phyloP scores from a whole-genome alignment of 192 early-diverging fungal species.

The Lunasporangiospora selenospora region DNA sequence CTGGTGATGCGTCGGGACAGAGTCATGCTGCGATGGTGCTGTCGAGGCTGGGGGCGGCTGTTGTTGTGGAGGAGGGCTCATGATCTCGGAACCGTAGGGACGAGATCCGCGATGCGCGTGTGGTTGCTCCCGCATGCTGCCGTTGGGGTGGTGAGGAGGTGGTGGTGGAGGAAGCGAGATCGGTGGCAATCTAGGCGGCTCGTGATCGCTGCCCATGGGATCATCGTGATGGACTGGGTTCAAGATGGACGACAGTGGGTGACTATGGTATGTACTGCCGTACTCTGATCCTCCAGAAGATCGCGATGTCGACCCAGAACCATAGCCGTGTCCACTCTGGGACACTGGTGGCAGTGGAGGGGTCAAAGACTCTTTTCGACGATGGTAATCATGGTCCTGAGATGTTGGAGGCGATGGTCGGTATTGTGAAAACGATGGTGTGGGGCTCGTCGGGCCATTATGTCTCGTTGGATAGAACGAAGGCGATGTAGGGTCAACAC shows the following conservation, averaged over 20 bases:
- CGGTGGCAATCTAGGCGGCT: slow-evolving; percentile 22
- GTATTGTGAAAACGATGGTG: slow-evolving; percentile 19
- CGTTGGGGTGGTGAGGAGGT: slow-evolving; percentile 1
- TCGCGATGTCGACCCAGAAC: not conserved
- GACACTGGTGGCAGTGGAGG: not conserved
- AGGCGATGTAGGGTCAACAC: slow-evolving; percentile 10
- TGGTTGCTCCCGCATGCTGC: not conserved
- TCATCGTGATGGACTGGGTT: slow-evolving; percentile 7
- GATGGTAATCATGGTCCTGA: slow-evolving; percentile 9
- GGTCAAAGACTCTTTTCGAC: not conserved
- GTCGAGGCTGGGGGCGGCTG: not conserved
- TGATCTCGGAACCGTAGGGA: slow-evolving; percentile 36
- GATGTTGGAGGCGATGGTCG: not conserved
- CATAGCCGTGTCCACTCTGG: not conserved
- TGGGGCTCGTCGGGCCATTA: slow-evolving; percentile 6
- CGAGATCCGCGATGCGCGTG: slow-evolving; percentile 8
- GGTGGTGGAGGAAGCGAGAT: slow-evolving; percentile 35
- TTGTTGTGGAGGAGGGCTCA: slow-evolving; percentile 14
- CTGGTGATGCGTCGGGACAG: slow-evolving; percentile 1
- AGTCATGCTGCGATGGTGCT: not conserved
- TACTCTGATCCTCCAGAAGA: slow-evolving; percentile 4
- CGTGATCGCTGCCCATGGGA: not conserved
- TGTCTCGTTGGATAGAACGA: slow-evolving; percentile 23
- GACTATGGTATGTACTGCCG: slow-evolving; percentile 9
- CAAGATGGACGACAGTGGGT: slow-evolving; percentile 7